These are phyloP conservation scores for Mycena olivaceomarginata DNA, from an alignment of 768 basidiomycete genomes.

Conservation along the genomic window DNA sequence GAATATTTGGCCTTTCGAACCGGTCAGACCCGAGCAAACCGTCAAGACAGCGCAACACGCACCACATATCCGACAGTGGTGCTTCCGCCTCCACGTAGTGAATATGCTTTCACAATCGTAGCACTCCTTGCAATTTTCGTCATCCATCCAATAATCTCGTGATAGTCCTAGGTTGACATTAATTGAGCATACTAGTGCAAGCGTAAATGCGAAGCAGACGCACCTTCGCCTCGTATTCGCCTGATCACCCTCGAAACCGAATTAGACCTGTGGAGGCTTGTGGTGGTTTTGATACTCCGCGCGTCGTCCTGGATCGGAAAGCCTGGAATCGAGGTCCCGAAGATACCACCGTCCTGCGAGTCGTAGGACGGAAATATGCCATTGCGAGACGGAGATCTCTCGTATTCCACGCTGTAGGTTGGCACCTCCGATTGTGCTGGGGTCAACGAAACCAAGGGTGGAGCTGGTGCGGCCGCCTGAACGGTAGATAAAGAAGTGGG, in stretches of 20 bases:
- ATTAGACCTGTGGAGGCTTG: slow-evolving; percentile 82
- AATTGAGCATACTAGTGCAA: slow-evolving; percentile 24
- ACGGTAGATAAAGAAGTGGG: slow-evolving; percentile 74
- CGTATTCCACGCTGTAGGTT: slow-evolving; percentile 80
- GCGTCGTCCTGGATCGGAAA: slow-evolving; percentile 96
- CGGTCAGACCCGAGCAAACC: not conserved
- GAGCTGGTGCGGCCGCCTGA: slow-evolving; percentile 76
- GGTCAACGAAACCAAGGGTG: slow-evolving; percentile 90
- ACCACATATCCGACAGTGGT: slow-evolving; percentile 99
- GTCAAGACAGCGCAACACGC: slow-evolving; percentile 47
- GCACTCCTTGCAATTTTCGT: slow-evolving; percentile 96
- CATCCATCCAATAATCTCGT: slow-evolving; percentile 99
- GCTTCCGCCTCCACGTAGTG: slow-evolving; percentile 95
- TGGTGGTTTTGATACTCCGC: slow-evolving; percentile 86
- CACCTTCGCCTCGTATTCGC: slow-evolving; percentile 93
- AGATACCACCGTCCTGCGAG: slow-evolving; percentile 70
- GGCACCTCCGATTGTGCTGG: slow-evolving; percentile 89
- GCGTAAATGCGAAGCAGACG: slow-evolving; percentile 26
- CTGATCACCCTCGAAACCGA: slow-evolving; percentile 96
- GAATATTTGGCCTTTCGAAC: slow-evolving; percentile 90
- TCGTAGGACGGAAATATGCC: slow-evolving; percentile 73
- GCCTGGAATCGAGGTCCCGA: slow-evolving; percentile 90
- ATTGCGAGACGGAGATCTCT: slow-evolving; percentile 73
- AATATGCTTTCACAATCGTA: slow-evolving; percentile 97
- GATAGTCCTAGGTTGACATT: slow-evolving; percentile 77